Conservation (phyloP, 139 green algal genomes). For the Mesostigma viride region DNA sequence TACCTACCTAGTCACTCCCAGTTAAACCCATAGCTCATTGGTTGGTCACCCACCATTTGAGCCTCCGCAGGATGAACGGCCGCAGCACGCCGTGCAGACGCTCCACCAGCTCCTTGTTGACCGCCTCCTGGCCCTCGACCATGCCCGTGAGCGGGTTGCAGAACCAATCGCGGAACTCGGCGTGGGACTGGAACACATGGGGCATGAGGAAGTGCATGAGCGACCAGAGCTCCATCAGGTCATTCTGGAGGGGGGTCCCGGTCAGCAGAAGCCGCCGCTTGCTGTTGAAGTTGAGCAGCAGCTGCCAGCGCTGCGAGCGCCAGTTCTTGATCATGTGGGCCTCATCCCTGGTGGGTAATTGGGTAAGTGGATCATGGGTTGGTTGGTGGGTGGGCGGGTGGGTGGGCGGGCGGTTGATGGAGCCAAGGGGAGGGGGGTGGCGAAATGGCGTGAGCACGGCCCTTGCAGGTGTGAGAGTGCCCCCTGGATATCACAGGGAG, state of each 20-base stretch:
- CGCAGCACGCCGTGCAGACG: slow-evolving; percentile 86
- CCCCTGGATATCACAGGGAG: no score
- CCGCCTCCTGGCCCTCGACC: slow-evolving; percentile 61
- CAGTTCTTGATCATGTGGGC: slow-evolving; percentile 99
- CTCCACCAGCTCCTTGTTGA: slow-evolving; percentile 74
- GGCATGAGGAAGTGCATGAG: slow-evolving; percentile 99
- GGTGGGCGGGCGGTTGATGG: no score
- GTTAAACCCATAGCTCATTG: no score
- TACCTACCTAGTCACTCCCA: no score
- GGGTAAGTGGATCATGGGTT: no score
- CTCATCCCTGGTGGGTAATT: no score
- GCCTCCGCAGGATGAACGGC: slow-evolving; percentile 85
- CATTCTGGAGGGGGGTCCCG: slow-evolving; percentile 86
- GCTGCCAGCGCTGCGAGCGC: slow-evolving; percentile 92
- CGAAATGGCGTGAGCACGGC: no score
- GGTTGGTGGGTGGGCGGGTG: no score
- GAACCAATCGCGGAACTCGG: slow-evolving; percentile 96
- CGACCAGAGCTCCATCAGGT: slow-evolving; percentile 96
- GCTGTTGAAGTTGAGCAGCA: slow-evolving; percentile 90
- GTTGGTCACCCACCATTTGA: slow-evolving; percentile 55
- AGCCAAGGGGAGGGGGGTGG: no score
- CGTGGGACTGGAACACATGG: slow-evolving; percentile 45
- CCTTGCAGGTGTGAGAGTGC: no score
- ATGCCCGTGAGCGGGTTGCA: slow-evolving; percentile 66
- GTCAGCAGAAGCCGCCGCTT: slow-evolving; percentile 92